phyloP scores from a whole-genome alignment of 2,329 filamentous ascomycete genomes.

The Phoma herbarum region DNA sequence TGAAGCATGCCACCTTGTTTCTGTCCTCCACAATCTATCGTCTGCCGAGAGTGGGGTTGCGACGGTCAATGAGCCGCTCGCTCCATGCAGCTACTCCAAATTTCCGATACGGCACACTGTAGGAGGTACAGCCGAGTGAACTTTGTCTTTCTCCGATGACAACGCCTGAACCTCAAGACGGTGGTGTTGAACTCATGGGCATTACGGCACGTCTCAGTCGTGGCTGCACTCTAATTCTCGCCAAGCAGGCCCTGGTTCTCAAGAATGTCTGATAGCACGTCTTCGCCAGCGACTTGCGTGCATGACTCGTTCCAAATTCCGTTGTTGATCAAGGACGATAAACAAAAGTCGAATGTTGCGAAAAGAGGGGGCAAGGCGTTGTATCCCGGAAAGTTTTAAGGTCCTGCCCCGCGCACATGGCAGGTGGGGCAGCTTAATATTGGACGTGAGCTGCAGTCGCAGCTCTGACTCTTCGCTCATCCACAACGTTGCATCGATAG shows the following conservation, averaged over 20 bases:
- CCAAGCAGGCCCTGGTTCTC: not conserved
- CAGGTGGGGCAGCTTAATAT: slow-evolving; percentile 1
- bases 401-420: not conserved
- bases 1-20: not conserved
- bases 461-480: slow-evolving; percentile 1
- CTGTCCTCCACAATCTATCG: slow-evolving; percentile 5
- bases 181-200: not conserved
- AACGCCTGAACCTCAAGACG: not conserved
- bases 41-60: slow-evolving; percentile 20
- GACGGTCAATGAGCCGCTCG: slow-evolving; percentile 8
- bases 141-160: not conserved
- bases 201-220: not conserved
- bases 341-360: not conserved
- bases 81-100: slow-evolving; percentile 6
- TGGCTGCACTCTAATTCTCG: not conserved
- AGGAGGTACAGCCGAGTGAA: slow-evolving; percentile 1
- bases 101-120: slow-evolving; percentile 11
- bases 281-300: not conserved
- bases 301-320: not conserved
- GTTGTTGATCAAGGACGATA: not conserved
- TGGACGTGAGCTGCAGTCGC: not conserved
- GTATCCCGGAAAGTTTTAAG: not conserved
- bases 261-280: not conserved
- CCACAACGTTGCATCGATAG: not conserved
- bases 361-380: not conserved